Conservation (phyloP, 2,329 filamentous ascomycete species). For the Ophiostoma montium region DNA sequence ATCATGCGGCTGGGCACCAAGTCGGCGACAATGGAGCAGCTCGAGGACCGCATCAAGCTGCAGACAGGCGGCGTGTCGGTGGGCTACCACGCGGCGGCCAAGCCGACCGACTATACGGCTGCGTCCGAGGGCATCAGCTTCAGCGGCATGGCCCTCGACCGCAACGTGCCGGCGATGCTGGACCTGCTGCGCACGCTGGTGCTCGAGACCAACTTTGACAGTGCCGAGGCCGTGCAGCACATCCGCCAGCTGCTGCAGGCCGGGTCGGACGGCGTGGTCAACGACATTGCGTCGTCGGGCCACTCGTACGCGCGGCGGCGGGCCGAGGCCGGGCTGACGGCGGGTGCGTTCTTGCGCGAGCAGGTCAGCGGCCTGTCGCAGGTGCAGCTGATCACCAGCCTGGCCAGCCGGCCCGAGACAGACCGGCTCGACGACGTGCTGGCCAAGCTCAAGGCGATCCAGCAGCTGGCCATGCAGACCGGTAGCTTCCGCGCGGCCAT, state of each 20-base stretch:
- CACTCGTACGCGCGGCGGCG: conserved; percentile 76
- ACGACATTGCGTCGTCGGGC: conserved; percentile 80
- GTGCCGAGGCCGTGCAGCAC: conserved; percentile 63
- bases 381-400: conserved; percentile 65
- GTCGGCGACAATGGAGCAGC: conserved; percentile 77
- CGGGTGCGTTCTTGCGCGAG: conserved; percentile 58
- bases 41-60: conserved; percentile 90
- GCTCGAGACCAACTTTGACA: conserved; percentile 79
- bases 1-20: conserved; percentile 89
- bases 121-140: conserved; percentile 74
- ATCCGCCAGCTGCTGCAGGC: conserved; percentile 78
- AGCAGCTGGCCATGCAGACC: conserved; percentile 54
- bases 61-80: conserved; percentile 87
- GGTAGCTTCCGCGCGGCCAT: conserved; percentile 60
- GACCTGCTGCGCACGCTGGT: conserved; percentile 69
- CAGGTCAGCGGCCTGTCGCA: conserved; percentile 86
- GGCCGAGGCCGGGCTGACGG: conserved; percentile 66
- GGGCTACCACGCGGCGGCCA: conserved; percentile 69
- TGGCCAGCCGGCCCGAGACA: conserved; percentile 55
- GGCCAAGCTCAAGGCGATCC: conserved; percentile 71
- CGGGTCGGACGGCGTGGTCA: conserved; percentile 77
- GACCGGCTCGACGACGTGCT: conserved; percentile 65
- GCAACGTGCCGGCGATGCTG: conserved; percentile 84
- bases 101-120: conserved; percentile 53
- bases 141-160: conserved; percentile 75